A percentile compares a stretch with the other conserved stretches of the same genome.
These are phyloP conservation scores for Arthromyces matolae DNA, from an alignment of 768 basidiomycete species.

Conservation along the genomic window DNA sequence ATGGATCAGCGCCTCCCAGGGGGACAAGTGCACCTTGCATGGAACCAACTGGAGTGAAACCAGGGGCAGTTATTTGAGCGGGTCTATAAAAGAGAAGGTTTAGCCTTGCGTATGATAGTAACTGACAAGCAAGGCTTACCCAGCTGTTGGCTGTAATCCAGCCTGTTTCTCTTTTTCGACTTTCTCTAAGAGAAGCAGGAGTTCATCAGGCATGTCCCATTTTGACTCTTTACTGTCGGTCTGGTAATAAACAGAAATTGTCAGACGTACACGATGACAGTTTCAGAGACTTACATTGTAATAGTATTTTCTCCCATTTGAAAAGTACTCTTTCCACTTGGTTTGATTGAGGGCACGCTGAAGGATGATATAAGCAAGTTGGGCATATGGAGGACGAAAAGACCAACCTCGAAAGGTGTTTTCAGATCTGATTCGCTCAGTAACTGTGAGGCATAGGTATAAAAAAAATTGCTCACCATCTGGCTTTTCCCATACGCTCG, in stretches of 20 bases:
- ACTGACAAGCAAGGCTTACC: conserved; percentile 19
- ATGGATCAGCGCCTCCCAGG: conserved; percentile 47
- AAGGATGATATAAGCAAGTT: conserved; percentile 10
- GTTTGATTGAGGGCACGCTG: conserved; percentile 87
- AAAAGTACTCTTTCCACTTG: conserved; percentile 95
- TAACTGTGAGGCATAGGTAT: background rate
- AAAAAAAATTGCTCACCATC: conserved; percentile 57
- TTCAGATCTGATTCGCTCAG: conserved; percentile 61
- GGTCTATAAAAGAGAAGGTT: conserved; percentile 15
- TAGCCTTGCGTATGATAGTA: background rate
- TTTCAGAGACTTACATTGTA: conserved; percentile 67
- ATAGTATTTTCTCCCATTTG: conserved; percentile 87
- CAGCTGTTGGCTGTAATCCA: conserved; percentile 32
- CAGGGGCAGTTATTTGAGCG: conserved; percentile 37
- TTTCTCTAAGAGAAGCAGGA: conserved; percentile 78
- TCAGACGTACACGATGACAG: too few species aligned
- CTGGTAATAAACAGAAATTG: conserved; percentile 43
- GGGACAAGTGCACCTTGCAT: conserved; percentile 54
- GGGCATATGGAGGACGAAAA: conserved; percentile 6
- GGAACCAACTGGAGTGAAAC: conserved; percentile 39
- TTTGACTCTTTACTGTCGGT: conserved; percentile 89
- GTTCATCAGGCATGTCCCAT: conserved; percentile 97
- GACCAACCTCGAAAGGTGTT: conserved; percentile 81
- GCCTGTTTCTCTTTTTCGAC: conserved; percentile 70
- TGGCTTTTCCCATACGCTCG: conserved; percentile 98